A percentile compares a stretch with the other conserved stretches of the same genome.
phyloP scores from a whole-genome alignment of 805 yeast species.

The Lachancea kluyveri region DNA sequence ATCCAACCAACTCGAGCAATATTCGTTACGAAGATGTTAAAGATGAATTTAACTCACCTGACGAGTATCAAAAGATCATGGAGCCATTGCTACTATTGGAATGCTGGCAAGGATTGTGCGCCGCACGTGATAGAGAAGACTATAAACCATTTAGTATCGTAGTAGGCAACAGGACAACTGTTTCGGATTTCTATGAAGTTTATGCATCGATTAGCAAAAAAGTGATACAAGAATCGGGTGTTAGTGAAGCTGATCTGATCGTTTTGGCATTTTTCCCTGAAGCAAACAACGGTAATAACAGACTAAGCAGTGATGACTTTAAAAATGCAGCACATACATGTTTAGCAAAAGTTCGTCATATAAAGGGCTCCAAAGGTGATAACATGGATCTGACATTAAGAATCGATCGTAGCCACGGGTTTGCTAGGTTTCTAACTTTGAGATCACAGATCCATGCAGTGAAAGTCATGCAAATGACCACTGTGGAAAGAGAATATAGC shows the following conservation, averaged over 20 bases:
- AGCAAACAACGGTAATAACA: constrained; percentile 19
- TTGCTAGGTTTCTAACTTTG: constrained; percentile 51
- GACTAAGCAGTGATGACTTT: constrained; percentile 30
- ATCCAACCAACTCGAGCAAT: constrained; percentile 47
- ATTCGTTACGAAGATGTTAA: constrained; percentile 42
- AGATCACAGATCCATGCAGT: constrained; percentile 59
- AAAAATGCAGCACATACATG: constrained; percentile 43
- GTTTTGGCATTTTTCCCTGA: constrained; percentile 52
- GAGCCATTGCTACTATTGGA: constrained; percentile 82
- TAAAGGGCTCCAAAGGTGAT: constrained; percentile 60
- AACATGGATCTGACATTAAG: constrained; percentile 70
- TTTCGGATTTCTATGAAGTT: constrained; percentile 84
- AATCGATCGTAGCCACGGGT: constrained; percentile 42
- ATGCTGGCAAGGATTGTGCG: constrained; percentile 86
- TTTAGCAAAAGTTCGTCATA: constrained; percentile 72
- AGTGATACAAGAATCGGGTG: constrained; percentile 42
- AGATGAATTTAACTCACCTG: constrained; percentile 48
- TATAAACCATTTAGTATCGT: constrained; percentile 54
- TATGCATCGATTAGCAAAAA: constrained; percentile 61
- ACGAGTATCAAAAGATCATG: constrained; percentile 63
- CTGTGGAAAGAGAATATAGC: constrained; percentile 88
- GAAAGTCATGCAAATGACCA: constrained; percentile 79
- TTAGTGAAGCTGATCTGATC: constrained; percentile 72
- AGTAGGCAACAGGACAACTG: constrained; percentile 74
- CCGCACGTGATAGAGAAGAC: constrained; percentile 57